These are phyloP conservation scores for Carex cristatella DNA, from an alignment of 176 grass and related monocot genomes.

Conservation along the genomic window DNA sequence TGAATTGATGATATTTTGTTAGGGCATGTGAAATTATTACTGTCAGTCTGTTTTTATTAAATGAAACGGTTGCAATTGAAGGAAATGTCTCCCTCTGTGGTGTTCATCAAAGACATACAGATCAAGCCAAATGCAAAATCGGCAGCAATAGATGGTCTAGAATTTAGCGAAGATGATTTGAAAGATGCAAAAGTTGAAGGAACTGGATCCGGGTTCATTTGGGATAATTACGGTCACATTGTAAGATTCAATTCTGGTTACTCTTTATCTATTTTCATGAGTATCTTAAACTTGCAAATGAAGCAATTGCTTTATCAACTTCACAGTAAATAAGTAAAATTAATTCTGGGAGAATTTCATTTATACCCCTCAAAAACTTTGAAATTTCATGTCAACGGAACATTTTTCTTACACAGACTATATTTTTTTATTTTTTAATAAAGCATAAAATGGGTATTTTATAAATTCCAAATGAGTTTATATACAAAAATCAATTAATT, in stretches of 20 bases:
- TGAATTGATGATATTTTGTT: neutral
- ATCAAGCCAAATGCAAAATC: neutral
- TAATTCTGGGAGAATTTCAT: too few relatives aligned
- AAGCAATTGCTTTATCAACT: neutral
- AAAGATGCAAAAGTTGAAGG: conserved; percentile 50
- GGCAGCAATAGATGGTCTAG: neutral
- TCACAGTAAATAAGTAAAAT: neutral
- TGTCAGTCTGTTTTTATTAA: neutral
- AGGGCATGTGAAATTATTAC: neutral
- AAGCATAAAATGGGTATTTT: too few relatives aligned
- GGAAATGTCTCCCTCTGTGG: conserved; percentile 78
- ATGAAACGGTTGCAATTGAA: conserved; percentile 3
- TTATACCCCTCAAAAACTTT: too few relatives aligned
- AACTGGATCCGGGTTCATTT: conserved; percentile 71
- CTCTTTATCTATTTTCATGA: neutral
- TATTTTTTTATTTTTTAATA: too few relatives aligned
- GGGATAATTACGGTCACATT: conserved; percentile 73
- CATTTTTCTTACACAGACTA: too few relatives aligned
- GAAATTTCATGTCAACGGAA: too few relatives aligned
- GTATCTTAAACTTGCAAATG: conserved; percentile 11
- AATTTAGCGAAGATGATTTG: conserved; percentile 24
- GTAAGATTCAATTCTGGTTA: conserved; percentile 30
- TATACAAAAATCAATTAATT: too few relatives aligned
- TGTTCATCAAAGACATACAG: conserved; percentile 77
- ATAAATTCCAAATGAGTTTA: too few relatives aligned